Evolutionary conservation across 2,329 filamentous ascomycete genomes (phyloP).

Genomic region (Hypoxylon rubiginosum): DNA sequence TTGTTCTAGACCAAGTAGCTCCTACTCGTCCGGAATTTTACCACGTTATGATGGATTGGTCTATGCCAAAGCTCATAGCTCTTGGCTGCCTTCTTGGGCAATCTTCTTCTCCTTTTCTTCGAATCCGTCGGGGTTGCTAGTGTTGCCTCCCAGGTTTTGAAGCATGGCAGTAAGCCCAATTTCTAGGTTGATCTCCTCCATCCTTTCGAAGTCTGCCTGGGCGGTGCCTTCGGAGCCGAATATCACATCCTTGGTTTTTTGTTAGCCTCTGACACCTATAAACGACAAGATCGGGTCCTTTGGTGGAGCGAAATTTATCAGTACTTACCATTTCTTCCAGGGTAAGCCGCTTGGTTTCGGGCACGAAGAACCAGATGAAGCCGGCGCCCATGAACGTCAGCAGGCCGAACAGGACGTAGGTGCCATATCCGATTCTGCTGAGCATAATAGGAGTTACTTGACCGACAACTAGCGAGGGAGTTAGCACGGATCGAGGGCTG

Average conservation of each 20-base stretch:
- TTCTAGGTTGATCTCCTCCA: conserved; percentile 79
- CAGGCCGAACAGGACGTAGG: conserved; percentile 78
- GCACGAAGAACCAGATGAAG: conserved; percentile 74
- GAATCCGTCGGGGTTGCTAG: conserved; percentile 41
- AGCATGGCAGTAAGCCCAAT: conserved; percentile 70
- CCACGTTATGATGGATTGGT: too few relatives aligned
- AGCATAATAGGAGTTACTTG: conserved; percentile 80
- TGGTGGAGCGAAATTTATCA: neutral
- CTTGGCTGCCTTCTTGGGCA: conserved; percentile 35
- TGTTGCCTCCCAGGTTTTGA: conserved; percentile 43
- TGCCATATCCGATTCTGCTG: conserved; percentile 74
- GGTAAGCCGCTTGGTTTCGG: conserved; percentile 73
- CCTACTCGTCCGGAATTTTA: neutral
- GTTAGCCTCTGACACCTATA: neutral
- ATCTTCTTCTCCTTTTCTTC: conserved; percentile 44
- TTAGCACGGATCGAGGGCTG: conserved; percentile 48
- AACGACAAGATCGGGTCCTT: neutral
- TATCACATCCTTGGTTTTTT: conserved; percentile 67
- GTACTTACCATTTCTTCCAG: conserved; percentile 72
- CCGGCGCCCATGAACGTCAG: conserved; percentile 72
- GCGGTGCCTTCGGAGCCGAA: conserved; percentile 77
- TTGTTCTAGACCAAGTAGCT: neutral
- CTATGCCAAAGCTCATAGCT: conserved; percentile 1
- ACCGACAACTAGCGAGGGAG: conserved; percentile 67
- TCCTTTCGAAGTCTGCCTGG: conserved; percentile 75